phyloP scores from a whole-genome alignment of 805 yeast genomes.

The Ogataea parapolymorpha region DNA sequence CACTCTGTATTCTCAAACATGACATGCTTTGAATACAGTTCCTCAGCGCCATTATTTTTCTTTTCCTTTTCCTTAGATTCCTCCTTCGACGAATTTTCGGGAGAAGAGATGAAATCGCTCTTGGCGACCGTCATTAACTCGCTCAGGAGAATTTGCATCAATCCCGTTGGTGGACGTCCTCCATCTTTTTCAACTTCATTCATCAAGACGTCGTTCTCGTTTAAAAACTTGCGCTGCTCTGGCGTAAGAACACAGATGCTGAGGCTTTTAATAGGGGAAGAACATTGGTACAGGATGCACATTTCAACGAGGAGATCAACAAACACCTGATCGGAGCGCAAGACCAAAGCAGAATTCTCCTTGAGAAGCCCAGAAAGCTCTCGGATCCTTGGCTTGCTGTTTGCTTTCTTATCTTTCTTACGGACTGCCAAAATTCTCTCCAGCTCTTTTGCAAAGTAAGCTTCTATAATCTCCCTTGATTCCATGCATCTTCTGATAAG shows the following conservation, averaged over 20 bases:
- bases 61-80: slow-evolving; percentile 20
- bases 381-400: slow-evolving; percentile 29
- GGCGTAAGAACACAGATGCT: slow-evolving; percentile 19
- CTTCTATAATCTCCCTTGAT: slow-evolving; percentile 45
- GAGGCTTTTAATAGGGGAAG: slow-evolving; percentile 21
- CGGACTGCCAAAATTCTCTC: slow-evolving; percentile 36
- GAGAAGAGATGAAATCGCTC: slow-evolving; percentile 24
- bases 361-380: slow-evolving; percentile 46
- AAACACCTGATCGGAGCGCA: slow-evolving; percentile 32
- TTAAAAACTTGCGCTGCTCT: slow-evolving; percentile 24
- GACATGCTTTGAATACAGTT: slow-evolving; percentile 22
- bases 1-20: slow-evolving; percentile 53
- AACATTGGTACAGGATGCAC: slow-evolving; percentile 18
- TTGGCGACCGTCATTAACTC: slow-evolving; percentile 53
- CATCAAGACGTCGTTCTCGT: slow-evolving; percentile 25
- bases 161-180: slow-evolving; percentile 40
- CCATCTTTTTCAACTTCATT: slow-evolving; percentile 27
- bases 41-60: slow-evolving; percentile 15
- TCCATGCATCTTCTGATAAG: slow-evolving; percentile 72
- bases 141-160: slow-evolving; percentile 58
- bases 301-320: slow-evolving; percentile 22
- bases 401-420: slow-evolving; percentile 14
- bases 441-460: slow-evolving; percentile 51
- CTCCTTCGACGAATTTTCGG: slow-evolving; percentile 17
- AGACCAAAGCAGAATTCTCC: slow-evolving; percentile 47